Conservation (phyloP, 2,329 filamentous ascomycete genomes). For the Penicillium janthinellum region DNA sequence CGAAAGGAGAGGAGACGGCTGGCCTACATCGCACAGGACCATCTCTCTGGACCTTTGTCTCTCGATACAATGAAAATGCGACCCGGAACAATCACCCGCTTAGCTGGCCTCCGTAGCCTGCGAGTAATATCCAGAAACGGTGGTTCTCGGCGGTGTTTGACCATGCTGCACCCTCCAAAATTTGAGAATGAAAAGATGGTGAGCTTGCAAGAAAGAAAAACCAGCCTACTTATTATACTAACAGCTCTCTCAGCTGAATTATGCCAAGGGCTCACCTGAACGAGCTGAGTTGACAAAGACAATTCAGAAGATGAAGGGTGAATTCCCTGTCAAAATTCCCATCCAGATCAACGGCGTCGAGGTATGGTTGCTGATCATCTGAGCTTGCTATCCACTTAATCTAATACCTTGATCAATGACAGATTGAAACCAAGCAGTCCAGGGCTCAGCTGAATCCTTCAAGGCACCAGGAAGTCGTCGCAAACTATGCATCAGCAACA, state of each 20-base stretch:
- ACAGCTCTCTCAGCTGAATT: constrained; percentile 14
- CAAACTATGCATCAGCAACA: constrained; percentile 26
- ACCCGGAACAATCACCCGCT: constrained; percentile 10
- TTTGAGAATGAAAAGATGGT: constrained; percentile 32
- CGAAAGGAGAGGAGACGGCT: not conserved
- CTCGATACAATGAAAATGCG: constrained; percentile 10
- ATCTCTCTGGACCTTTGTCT: too few species aligned
- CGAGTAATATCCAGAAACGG: constrained; percentile 6
- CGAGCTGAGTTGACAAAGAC: constrained; percentile 19
- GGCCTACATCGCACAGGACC: not conserved
- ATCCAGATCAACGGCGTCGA: constrained; percentile 21
- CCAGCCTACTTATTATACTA: not conserved
- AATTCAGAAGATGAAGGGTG: constrained; percentile 19
- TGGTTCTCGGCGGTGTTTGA: constrained; percentile 13
- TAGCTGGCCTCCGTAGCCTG: constrained; percentile 7
- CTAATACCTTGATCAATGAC: not conserved
- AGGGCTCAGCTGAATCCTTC: constrained; percentile 24
- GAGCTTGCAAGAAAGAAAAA: not conserved
- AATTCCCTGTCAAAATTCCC: constrained; percentile 22
- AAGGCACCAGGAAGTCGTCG: constrained; percentile 26
- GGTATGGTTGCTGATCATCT: constrained; percentile 5
- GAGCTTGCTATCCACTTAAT: not conserved
- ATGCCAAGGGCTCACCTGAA: constrained; percentile 23
- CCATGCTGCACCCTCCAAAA: constrained; percentile 26
- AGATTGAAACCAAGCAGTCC: constrained; percentile 23